Evolutionary conservation across 2,329 filamentous ascomycete genomes (phyloP).

Genomic region (Fusarium musae): DNA sequence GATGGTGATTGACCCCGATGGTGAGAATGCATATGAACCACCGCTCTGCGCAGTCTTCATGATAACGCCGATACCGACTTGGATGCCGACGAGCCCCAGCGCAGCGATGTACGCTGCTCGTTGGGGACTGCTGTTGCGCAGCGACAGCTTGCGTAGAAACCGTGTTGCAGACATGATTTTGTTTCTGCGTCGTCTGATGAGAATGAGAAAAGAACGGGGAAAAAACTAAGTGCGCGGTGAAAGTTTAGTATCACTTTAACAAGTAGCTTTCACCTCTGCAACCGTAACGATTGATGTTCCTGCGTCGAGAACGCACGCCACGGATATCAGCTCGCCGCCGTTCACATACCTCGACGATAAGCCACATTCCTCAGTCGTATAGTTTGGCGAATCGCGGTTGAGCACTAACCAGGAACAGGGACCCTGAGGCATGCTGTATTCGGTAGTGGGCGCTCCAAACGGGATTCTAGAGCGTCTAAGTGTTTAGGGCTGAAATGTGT

Average conservation of each 20-base stretch:
- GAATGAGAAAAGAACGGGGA: too few relatives aligned
- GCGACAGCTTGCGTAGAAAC: neutral
- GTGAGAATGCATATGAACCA: neutral
- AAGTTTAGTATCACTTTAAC: neutral
- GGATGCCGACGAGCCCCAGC: neutral
- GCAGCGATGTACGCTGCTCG: neutral
- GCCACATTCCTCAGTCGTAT: neutral
- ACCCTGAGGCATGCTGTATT: neutral
- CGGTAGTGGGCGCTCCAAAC: neutral
- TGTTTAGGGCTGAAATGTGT: neutral
- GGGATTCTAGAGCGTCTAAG: neutral
- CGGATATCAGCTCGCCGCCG: neutral
- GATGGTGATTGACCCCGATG: neutral
- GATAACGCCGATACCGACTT: neutral
- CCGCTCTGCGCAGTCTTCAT: constrained; percentile 1
- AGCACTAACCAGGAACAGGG: neutral
- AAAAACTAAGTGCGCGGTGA: neutral
- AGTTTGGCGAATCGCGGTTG: neutral
- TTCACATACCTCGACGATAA: neutral
- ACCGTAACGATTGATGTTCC: neutral
- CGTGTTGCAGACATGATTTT: neutral
- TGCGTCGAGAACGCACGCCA: neutral
- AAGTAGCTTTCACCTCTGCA: neutral
- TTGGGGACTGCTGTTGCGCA: constrained; percentile 1
- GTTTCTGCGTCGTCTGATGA: neutral